A percentile compares a stretch with the other conserved stretches of the same genome.
Evolutionary conservation across 768 basidiomycete genomes (phyloP).

Genomic region (Kwoniella mangroviensis): DNA sequence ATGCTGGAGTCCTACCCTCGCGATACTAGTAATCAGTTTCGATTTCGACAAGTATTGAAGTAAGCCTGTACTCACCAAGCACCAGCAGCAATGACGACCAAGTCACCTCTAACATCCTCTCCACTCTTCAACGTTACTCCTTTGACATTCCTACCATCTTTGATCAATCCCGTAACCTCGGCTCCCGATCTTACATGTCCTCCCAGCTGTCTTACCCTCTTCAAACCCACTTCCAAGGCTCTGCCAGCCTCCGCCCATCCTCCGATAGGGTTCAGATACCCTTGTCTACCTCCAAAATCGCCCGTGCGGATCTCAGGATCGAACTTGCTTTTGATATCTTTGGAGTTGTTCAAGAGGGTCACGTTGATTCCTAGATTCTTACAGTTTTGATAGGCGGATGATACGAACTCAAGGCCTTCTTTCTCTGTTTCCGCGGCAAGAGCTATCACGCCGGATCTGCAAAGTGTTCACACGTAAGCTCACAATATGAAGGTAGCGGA

Average conservation of each 20-base stretch:
- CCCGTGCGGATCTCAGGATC: slow-evolving; percentile 59
- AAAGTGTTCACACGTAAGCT: background rate
- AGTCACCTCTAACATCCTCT: slow-evolving; percentile 61
- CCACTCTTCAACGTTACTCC: slow-evolving; percentile 73
- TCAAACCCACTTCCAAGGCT: slow-evolving; percentile 66
- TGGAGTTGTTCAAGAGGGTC: slow-evolving; percentile 58
- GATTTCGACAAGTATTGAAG: too few species aligned
- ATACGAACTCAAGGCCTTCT: slow-evolving; percentile 61
- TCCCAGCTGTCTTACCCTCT: slow-evolving; percentile 65
- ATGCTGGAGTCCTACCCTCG: slow-evolving; percentile 75
- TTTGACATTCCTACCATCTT: slow-evolving; percentile 57
- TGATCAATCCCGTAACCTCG: slow-evolving; percentile 64
- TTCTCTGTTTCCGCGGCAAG: slow-evolving; percentile 58
- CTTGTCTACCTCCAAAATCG: slow-evolving; percentile 55
- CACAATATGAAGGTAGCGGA: background rate
- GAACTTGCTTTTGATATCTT: slow-evolving; percentile 63
- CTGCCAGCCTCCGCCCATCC: slow-evolving; percentile 84
- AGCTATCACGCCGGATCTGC: slow-evolving; percentile 73
- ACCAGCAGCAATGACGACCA: slow-evolving; percentile 60
- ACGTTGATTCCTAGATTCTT: slow-evolving; percentile 65
- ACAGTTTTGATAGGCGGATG: slow-evolving; percentile 70
- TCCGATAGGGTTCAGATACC: slow-evolving; percentile 75
- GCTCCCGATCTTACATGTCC: slow-evolving; percentile 68
- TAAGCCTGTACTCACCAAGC: slow-evolving; percentile 39
- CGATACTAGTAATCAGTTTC: slow-evolving; percentile 3